phyloP scores from a whole-genome alignment of 139 green algal species.

The Yamagishiella unicocca region DNA sequence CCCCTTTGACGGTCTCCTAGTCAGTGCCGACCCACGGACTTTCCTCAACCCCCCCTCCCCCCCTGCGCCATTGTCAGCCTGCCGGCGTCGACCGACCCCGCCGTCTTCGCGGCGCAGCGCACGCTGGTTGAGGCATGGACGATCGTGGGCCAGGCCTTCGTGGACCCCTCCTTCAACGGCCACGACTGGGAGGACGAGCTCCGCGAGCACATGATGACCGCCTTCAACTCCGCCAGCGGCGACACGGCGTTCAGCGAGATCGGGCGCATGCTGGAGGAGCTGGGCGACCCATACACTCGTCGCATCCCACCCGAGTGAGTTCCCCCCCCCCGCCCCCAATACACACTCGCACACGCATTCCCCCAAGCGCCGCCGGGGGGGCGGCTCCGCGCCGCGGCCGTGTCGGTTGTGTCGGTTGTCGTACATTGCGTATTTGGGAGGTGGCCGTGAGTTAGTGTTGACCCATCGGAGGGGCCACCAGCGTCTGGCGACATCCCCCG shows the following conservation, averaged over 20 bases:
- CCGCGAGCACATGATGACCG: conserved; percentile 68
- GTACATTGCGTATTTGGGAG: no score
- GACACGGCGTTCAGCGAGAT: conserved; percentile 70
- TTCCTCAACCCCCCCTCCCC: neutral
- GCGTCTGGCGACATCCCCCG: no score
- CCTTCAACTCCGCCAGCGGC: conserved; percentile 51
- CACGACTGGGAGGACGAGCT: conserved; percentile 75
- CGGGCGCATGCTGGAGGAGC: conserved; percentile 81
- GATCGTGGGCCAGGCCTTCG: conserved; percentile 81
- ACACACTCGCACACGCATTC: no score
- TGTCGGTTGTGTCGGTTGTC: no score
- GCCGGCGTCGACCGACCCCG: conserved; percentile 73
- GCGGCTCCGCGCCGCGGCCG: no score
- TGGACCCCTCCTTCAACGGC: conserved; percentile 80
- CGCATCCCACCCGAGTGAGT: conserved; percentile 80
- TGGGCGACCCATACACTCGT: conserved; percentile 95
- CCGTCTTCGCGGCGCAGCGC: conserved; percentile 80
- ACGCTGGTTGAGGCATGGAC: conserved; percentile 89
- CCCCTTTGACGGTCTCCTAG: no score
- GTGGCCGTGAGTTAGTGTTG: no score
- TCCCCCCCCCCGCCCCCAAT: no score
- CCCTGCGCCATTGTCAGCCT: conserved; percentile 54
- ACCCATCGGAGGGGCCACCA: no score
- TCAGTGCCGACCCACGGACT: no score
- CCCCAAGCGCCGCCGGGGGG: no score